Percentiles rank a stretch among this genome's conserved stretches.
Conservation (phyloP, 805 yeast genomes). For the Nematodospora valgi region DNA sequence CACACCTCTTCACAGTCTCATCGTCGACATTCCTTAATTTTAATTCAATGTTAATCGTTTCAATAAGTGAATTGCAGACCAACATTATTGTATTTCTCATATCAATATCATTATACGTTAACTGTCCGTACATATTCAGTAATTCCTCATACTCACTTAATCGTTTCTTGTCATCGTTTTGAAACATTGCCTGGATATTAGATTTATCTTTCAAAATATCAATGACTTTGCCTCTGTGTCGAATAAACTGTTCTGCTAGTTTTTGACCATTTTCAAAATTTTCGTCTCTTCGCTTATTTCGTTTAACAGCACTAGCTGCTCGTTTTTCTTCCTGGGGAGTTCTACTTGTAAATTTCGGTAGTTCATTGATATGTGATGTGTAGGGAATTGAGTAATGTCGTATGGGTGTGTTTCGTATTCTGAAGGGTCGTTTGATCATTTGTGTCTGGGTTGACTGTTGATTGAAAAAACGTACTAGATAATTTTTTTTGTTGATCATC, state of each 20-base stretch:
- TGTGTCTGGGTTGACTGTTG: too few species aligned
- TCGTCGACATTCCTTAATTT: constrained; percentile 17
- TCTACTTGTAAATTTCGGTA: too few species aligned
- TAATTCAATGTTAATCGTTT: constrained; percentile 25
- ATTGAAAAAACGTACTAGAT: too few species aligned
- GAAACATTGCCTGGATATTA: constrained; percentile 1
- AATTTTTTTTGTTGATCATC: too few species aligned
- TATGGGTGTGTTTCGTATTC: too few species aligned
- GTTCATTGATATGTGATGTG: too few species aligned
- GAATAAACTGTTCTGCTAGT: constrained; percentile 3
- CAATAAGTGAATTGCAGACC: constrained; percentile 21
- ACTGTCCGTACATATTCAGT: not conserved
- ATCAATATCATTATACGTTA: constrained; percentile 15
- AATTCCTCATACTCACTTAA: constrained; percentile 1
- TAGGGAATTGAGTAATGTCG: too few species aligned
- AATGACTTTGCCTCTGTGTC: constrained; percentile 5
- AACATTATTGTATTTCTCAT: constrained; percentile 21
- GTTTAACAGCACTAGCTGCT: not conserved
- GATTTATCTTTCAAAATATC: constrained; percentile 2
- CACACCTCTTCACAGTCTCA: constrained; percentile 16
- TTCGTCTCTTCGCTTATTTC: constrained; percentile 1
- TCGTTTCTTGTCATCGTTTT: not conserved
- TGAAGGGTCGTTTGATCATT: too few species aligned
- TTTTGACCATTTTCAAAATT: constrained; percentile 6
- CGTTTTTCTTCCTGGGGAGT: too few species aligned